Percentiles rank a stretch among this genome's conserved stretches.
Evolutionary conservation across 208 protist genomes (phyloP).

Genomic region (Leishmania guyanensis): DNA sequence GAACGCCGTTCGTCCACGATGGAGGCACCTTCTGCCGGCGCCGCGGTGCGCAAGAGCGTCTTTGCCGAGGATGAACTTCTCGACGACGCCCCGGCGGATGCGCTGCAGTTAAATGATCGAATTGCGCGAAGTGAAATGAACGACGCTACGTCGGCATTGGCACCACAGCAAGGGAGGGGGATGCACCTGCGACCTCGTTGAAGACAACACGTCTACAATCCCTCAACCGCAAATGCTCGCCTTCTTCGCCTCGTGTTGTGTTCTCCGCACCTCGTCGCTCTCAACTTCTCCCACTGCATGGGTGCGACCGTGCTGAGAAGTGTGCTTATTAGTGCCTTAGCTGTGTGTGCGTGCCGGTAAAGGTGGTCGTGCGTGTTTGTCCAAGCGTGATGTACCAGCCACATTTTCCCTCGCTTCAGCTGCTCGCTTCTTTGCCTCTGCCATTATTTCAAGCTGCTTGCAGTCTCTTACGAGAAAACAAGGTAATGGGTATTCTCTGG

Average conservation of each 20-base stretch:
- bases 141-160: constrained; percentile 14
- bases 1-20: not conserved
- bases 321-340: not conserved
- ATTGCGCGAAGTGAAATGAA: constrained; percentile 12
- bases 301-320: not conserved
- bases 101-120: not conserved
- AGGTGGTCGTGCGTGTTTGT: not conserved
- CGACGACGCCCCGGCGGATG: not conserved
- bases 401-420: not conserved
- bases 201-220: not conserved
- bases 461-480: not conserved
- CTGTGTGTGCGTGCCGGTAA: not conserved
- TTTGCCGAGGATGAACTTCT: constrained; percentile 14
- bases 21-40: not conserved
- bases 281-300: not conserved
- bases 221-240: not conserved
- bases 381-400: not conserved
- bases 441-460: not conserved
- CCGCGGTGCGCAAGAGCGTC: not conserved
- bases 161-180: constrained; percentile 7
- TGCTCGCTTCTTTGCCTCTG: not conserved
- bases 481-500: not conserved
- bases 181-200: not conserved
- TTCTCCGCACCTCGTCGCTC: not conserved
- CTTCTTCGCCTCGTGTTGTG: not conserved